Conservation (phyloP, 2,329 filamentous ascomycete genomes). For the Penicillium sumatraense region DNA sequence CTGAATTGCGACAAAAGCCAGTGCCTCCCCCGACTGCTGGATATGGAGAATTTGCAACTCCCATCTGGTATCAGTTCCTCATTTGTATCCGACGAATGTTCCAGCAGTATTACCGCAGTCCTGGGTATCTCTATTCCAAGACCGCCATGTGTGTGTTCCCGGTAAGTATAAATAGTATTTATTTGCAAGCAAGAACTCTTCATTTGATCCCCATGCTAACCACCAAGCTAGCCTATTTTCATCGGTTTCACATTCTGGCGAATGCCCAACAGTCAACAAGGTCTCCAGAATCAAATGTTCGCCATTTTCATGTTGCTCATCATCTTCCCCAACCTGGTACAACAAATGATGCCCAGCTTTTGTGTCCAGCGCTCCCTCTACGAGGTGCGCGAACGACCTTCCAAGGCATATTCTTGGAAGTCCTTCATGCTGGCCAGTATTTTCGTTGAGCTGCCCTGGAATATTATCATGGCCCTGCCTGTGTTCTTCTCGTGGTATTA, state of each 20-base stretch:
- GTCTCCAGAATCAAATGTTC: conserved; percentile 89
- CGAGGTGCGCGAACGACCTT: conserved; percentile 81
- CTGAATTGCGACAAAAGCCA: conserved; percentile 35
- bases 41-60: conserved; percentile 79
- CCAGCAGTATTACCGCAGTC: conserved; percentile 88
- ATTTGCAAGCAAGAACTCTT: neutral
- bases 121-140: conserved; percentile 86
- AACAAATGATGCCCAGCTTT: conserved; percentile 4
- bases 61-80: conserved; percentile 68
- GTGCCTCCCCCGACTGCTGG: conserved; percentile 50
- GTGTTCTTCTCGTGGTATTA: conserved; percentile 52
- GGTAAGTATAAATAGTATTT: conserved; percentile 60
- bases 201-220: neutral
- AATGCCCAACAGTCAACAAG: conserved; percentile 73
- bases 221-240: conserved; percentile 63
- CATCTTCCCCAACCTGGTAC: conserved; percentile 61
- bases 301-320: conserved; percentile 81
- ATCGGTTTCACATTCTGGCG: conserved; percentile 82
- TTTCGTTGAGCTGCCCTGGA: conserved; percentile 76
- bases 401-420: conserved; percentile 83
- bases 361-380: conserved; percentile 74
- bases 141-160: conserved; percentile 65
- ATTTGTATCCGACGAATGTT: conserved; percentile 75
- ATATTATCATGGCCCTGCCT: conserved; percentile 65
- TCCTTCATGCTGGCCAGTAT: conserved; percentile 84